Base-by-base conservation (phyloP, 2,329 filamentous ascomycete species). In the Aspergillus novoparasiticus region DNA sequence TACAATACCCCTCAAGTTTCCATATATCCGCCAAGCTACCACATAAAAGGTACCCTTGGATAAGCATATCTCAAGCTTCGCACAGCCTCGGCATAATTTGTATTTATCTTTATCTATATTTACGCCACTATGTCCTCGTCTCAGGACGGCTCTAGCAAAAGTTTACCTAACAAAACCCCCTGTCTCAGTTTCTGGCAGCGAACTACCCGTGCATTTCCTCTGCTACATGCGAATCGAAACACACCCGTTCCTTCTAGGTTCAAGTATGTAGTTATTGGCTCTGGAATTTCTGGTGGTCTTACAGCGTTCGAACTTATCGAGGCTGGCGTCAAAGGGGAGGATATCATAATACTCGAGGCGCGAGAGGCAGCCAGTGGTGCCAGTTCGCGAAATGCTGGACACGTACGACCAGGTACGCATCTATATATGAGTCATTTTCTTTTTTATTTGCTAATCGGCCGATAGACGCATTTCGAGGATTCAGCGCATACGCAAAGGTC, bases 391-490 rank as follows among this genome's bases (percentile, higher is more conserved):
- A 54, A 54, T 36, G 51, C 51, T 4, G 51, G 51, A 9, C 51
- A 54, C 12, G 51, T 54, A 21, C 51, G 51, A 36, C 51, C 51
- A 36, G 51, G 51, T 36, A 23, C 19, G 12, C 51, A 12, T 23
- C 2, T 16, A 8, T 23, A 6, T 10, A 10, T 4, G 34, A 16
- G 4, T 36, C 34, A 8, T 6, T 36, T 3, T 16, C 5, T 8
- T 6, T 8, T 8, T 6, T 3, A 16, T 36, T 36, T 14, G 26
- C 3, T 36, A 32, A 51, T 48, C 6, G 0, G 2, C 10, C 3
- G 1, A 53, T 28, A 70, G 78, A 84, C 66, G 81, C 82, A 0
- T 84, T 84, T 65, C 77, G 82, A 11, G 82, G 82, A 0, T 84
- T 83, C 66, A 75, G 73, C 43, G 78, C 78, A 14, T 83, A 83